Conservation (phyloP, 169 alveolate genomes). For the Theileria equi region DNA sequence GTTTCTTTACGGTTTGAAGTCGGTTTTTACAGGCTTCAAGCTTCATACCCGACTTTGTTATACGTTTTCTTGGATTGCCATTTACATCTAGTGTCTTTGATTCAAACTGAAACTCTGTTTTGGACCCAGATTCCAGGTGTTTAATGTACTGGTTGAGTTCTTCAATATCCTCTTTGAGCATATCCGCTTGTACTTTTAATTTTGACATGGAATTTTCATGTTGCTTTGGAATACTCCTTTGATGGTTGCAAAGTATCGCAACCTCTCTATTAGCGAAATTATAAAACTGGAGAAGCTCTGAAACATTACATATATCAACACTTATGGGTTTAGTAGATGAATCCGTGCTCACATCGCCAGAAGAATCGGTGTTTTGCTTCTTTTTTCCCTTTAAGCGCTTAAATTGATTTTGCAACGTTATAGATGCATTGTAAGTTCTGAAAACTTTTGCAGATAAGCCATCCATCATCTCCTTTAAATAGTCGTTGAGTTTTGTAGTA, state of each 20-base stretch:
- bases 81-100: conserved; percentile 65
- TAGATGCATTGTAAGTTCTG: conserved; percentile 99
- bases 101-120: conserved; percentile 38
- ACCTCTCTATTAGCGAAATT: conserved; percentile 97
- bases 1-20: conserved; percentile 24
- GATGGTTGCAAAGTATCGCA: conserved; percentile 98
- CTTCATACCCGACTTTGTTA: conserved; percentile 68
- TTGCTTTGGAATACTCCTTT: conserved; percentile 89
- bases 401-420: conserved; percentile 91
- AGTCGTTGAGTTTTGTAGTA: conserved; percentile 89
- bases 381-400: conserved; percentile 35
- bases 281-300: conserved; percentile 90
- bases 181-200: conserved; percentile 82
- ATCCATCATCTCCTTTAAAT: conserved; percentile 94
- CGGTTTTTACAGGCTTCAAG: conserved; percentile 58
- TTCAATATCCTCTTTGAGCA: conserved; percentile 80
- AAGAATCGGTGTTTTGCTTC: neutral
- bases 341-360: conserved; percentile 15
- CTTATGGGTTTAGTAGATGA: conserved; percentile 59
- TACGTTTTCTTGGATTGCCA: conserved; percentile 71
- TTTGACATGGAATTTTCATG: conserved; percentile 91
- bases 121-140: conserved; percentile 74
- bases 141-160: conserved; percentile 80
- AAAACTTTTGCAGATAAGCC: conserved; percentile 98
- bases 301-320: conserved; percentile 78